phyloP scores from a whole-genome alignment of 1,139 yeast species.

The Kodamaea derodonti region DNA sequence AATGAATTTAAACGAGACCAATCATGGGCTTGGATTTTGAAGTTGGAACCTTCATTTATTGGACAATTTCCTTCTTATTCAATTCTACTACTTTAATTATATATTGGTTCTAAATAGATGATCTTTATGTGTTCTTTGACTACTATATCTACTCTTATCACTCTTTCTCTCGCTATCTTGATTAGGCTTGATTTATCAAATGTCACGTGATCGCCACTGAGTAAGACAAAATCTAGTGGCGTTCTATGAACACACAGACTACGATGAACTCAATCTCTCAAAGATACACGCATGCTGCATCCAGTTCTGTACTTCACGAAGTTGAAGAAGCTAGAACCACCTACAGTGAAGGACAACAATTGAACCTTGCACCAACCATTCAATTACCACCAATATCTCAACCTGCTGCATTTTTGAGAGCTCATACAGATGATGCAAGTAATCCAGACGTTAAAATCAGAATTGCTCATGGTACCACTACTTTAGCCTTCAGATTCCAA shows the following conservation, averaged over 20 bases:
- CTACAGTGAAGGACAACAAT: slow-evolving; percentile 20
- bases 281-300: slow-evolving; percentile 32
- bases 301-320: slow-evolving; percentile 27
- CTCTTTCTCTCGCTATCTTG: no score
- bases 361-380: slow-evolving; percentile 59
- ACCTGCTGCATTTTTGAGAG: slow-evolving; percentile 92
- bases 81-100: no score
- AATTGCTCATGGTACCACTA: slow-evolving; percentile 98
- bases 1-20: no score
- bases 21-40: no score
- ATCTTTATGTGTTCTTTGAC: no score
- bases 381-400: slow-evolving; percentile 80
- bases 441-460: slow-evolving; percentile 95
- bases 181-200: no score
- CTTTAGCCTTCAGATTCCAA: slow-evolving; percentile 91
- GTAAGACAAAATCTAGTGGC: background rate
- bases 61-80: no score
- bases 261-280: slow-evolving; percentile 41
- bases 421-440: slow-evolving; percentile 93
- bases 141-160: no score
- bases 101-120: no score
- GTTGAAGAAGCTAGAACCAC: slow-evolving; percentile 24
- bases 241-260: no score
- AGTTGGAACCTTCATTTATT: no score
- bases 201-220: no score